Percentiles rank a stretch among this genome's conserved stretches.
Evolutionary conservation across 345 rosid species (phyloP).

Genomic region (Anacardium occidentale): DNA sequence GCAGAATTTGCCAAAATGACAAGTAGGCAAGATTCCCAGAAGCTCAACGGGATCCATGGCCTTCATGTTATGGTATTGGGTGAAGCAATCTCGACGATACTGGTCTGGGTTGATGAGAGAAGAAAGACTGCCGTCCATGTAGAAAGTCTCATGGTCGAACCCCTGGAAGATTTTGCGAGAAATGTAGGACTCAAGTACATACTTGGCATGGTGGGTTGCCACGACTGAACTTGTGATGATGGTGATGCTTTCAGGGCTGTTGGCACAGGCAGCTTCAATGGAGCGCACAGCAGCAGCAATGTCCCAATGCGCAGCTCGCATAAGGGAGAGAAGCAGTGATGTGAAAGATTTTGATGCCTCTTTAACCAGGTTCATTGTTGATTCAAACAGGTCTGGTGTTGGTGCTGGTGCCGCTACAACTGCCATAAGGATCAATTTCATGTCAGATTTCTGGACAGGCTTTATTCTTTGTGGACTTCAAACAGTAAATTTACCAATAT

Average conservation of each 20-base stretch:
- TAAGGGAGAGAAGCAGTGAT: constrained; percentile 63
- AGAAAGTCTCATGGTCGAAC: constrained; percentile 89
- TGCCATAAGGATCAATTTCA: constrained; percentile 25
- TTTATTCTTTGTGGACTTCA: background rate
- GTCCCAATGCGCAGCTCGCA: constrained; percentile 95
- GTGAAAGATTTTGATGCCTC: constrained; percentile 83
- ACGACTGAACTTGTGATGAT: constrained; percentile 43
- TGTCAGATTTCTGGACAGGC: background rate
- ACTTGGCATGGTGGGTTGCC: constrained; percentile 74
- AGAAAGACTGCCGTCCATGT: constrained; percentile 85
- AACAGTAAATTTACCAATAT: background rate
- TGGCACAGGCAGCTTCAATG: constrained; percentile 62
- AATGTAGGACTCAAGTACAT: constrained; percentile 77
- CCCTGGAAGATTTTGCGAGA: constrained; percentile 76
- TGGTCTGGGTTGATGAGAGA: constrained; percentile 81
- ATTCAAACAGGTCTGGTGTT: constrained; percentile 77
- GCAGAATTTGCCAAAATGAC: constrained; percentile 89
- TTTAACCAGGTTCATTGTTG: constrained; percentile 63
- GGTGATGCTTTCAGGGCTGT: constrained; percentile 23
- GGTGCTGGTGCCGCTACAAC: constrained; percentile 76
- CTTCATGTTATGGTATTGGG: constrained; percentile 86
- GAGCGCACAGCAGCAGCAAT: constrained; percentile 89
- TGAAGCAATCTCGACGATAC: constrained; percentile 78
- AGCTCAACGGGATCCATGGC: constrained; percentile 90
- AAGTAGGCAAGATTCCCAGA: constrained; percentile 79